phyloP scores from a whole-genome alignment of 768 basidiomycete species.

The Lactarius evosmus region DNA sequence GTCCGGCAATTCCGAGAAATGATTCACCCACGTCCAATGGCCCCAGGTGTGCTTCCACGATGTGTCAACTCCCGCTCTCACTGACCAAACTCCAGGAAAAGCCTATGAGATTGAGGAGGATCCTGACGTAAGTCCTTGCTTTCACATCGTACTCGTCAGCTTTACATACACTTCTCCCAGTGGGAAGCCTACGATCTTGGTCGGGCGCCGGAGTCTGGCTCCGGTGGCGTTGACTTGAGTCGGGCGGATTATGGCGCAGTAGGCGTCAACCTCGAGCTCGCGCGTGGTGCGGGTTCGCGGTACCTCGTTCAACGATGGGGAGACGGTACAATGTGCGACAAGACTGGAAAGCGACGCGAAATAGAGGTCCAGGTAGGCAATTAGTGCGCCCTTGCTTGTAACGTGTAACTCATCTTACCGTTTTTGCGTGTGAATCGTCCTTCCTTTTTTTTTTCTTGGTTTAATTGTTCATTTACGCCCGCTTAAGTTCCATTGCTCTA shows the following conservation, averaged over 20 bases:
- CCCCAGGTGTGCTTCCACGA: slow-evolving; percentile 50
- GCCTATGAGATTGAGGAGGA: slow-evolving; percentile 82
- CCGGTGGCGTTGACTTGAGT: slow-evolving; percentile 62
- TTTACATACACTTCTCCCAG: slow-evolving; percentile 38
- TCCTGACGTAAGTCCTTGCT: slow-evolving; percentile 55
- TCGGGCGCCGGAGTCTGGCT: slow-evolving; percentile 56
- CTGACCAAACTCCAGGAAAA: slow-evolving; percentile 41
- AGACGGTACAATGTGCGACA: slow-evolving; percentile 91
- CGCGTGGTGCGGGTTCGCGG: slow-evolving; percentile 73
- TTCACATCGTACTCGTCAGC: slow-evolving; percentile 26
- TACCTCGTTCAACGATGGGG: slow-evolving; percentile 93
- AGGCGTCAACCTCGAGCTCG: slow-evolving; percentile 70
- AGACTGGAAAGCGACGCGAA: slow-evolving; percentile 81
- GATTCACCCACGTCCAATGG: slow-evolving; percentile 56
- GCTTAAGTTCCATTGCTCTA: slow-evolving; percentile 86
- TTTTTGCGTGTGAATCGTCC: slow-evolving; percentile 21
- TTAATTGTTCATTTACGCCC: neutral
- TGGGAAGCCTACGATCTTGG: slow-evolving; percentile 79
- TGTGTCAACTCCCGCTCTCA: slow-evolving; percentile 18
- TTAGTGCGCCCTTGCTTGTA: slow-evolving; percentile 16
- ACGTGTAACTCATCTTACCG: neutral
- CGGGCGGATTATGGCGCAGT: slow-evolving; percentile 63
- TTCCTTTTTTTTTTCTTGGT: neutral
- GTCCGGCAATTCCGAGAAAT: slow-evolving; percentile 95
- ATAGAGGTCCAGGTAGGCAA: slow-evolving; percentile 87